Base-by-base conservation (phyloP, 208 protist genomes). In the Phytomonas sp. region DNA sequence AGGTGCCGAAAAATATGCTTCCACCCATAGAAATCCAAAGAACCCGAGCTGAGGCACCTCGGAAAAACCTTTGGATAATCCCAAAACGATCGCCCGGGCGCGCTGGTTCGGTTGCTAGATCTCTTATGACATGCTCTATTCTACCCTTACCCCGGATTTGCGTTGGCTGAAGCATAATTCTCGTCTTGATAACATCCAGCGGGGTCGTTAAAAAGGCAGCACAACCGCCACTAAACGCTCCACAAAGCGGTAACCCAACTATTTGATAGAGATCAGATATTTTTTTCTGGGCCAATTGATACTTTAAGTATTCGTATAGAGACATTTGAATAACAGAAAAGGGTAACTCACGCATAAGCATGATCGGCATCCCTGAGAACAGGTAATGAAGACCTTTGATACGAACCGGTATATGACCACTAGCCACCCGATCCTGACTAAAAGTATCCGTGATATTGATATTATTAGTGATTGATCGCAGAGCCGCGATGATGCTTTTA, bases 271-370 rank as follows among this genome's bases (percentile, higher is more conserved):
- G 79, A 34, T 81, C 72, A 30, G 76, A 69, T 3, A 61, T 45
- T 33, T 73, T 64, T 36, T 82, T 76, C 26, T 75, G 76, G 30
- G 73, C 37, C 14, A 86, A 45, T 33, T 42, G 69, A 1, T 59
- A 60, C 72, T 97, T 97, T 23, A 95, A 77, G 14, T 52, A 67
- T 70, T 98, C 93, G 69, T 97, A 98, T 14, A 97, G 87, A 12
- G 84, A 89, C 83, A 97, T 97, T 71, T 98, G 95, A 65, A 95
- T 87, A 0, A 96, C 80, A 16, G 92, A 83, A 77, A 98, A 98
- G 11, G 95, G 95, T 11, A 96, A 59, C 69, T 97, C 88, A 33
- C 92, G 87, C 49, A 91, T 64, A 3, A 97, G 73, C 82, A 94
- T 96, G 12, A 93, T 85, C 1, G 80, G 81, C 81, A 94, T 95